A percentile compares a stretch with the other conserved stretches of the same genome.
Evolutionary conservation across 768 basidiomycete genomes (phyloP).

Genomic region (Tricholoma saponaceum): DNA sequence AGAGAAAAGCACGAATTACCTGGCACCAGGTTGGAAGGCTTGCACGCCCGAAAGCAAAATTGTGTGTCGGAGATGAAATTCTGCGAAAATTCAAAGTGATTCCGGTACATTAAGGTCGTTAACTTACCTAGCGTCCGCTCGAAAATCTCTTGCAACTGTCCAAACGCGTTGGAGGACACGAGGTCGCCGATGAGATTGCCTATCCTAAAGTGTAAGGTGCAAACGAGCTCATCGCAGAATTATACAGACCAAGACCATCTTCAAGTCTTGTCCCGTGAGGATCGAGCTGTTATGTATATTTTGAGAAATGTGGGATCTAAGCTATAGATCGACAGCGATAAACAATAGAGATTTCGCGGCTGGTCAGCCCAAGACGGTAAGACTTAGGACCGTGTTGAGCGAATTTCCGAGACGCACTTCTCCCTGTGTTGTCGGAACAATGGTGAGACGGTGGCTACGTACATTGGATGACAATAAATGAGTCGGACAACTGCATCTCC

Average conservation of each 20-base stretch:
- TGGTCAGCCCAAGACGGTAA: neutral
- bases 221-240: neutral
- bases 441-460: neutral
- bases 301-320: neutral
- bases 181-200: slow-evolving; percentile 62
- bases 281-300: slow-evolving; percentile 48
- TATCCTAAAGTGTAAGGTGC: slow-evolving; percentile 9
- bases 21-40: slow-evolving; percentile 48
- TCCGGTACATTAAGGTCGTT: neutral
- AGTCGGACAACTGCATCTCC: slow-evolving; percentile 61
- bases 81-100: slow-evolving; percentile 22
- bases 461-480: neutral
- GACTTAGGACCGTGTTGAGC: neutral
- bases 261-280: slow-evolving; percentile 68
- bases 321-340: neutral
- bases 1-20: neutral
- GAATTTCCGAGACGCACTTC: slow-evolving; percentile 14
- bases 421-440: slow-evolving; percentile 15
- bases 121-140: slow-evolving; percentile 62
- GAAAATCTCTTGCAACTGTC: slow-evolving; percentile 50
- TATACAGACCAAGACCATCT: slow-evolving; percentile 44
- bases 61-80: slow-evolving; percentile 56
- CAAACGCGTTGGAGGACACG: slow-evolving; percentile 73
- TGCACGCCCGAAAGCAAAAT: slow-evolving; percentile 76
- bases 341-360: slow-evolving; percentile 5